Base-by-base conservation (phyloP, 495 filamentous ascomycete species). In the Penicillium diatomitis region DNA sequence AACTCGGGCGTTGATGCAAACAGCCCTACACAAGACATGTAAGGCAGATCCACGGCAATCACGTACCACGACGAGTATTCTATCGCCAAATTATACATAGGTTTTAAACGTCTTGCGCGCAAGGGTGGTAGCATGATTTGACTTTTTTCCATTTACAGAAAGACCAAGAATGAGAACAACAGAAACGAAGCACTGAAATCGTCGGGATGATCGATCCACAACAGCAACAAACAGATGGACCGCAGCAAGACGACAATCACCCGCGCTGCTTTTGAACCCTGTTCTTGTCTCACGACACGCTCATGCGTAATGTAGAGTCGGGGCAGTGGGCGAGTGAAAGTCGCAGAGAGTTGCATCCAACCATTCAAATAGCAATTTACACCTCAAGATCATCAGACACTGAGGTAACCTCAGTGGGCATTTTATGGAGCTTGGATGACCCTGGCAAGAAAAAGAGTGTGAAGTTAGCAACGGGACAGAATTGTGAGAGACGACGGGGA, bases 361-460 rank as follows among this genome's bases (percentile, higher is more conserved):
- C 60, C 56, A 54, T 53, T 59, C 51, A 52, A 59, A 61, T 62
- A 60, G 57, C 56, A 60, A 63, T 65, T 55, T 57, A 62, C 55
- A 64, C 52, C 48, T 61, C 51, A 51, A 49, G 51, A 62, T 58
- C 58, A 47, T 58, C 52, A 56, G 51, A 41, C 49, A 41, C 55
- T 44, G 66, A 64, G 54, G 51, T 51, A 36, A 60, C 50, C 53
- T 57, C 52, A 55, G 59, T 62, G 53, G 57, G 54, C 49, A 63
- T 61, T 47, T 53, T 58, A 61, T 52, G 61, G 63, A 74, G 69
- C 64, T 71, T 70, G 68, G 69, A 72, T 70, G 69, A 66, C 62
- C 67, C 71, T 74, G 43, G 36, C 5, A 7, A n/a, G 28, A 41
- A 41, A 47, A 37, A 40, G 30, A 47, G 38, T 36, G n/a, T 7